These are phyloP conservation scores for Penicillium egyptiacum DNA, from an alignment of 495 filamentous ascomycete genomes.

Conservation along the genomic window DNA sequence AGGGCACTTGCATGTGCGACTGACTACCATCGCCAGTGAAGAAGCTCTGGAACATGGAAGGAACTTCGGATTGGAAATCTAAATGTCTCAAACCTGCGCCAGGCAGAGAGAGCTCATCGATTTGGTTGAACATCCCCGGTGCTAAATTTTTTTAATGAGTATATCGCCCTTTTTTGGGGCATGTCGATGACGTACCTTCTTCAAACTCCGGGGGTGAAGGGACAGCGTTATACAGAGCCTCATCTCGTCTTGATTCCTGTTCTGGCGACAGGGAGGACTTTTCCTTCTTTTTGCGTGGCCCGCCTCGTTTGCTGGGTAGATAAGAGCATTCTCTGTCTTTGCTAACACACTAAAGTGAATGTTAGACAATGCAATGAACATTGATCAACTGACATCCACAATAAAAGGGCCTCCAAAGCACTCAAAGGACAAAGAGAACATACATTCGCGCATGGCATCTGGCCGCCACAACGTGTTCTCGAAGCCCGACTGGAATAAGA, in stretches of 20 bases:
- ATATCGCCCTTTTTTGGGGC: not conserved
- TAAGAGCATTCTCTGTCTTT: slow-evolving; percentile 56
- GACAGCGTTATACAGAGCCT: slow-evolving; percentile 21
- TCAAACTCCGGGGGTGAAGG: slow-evolving; percentile 32
- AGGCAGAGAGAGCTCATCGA: slow-evolving; percentile 45
- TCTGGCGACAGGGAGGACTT: slow-evolving; percentile 31
- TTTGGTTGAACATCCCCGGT: slow-evolving; percentile 43
- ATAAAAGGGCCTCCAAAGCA: slow-evolving; percentile 2
- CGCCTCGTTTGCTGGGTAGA: slow-evolving; percentile 57
- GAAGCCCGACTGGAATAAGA: slow-evolving; percentile 50
- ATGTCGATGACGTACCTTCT: slow-evolving; percentile 32
- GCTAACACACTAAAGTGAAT: slow-evolving; percentile 46
- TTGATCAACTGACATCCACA: not conserved
- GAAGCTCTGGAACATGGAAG: slow-evolving; percentile 40
- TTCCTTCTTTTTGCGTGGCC: slow-evolving; percentile 51
- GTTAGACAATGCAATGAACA: slow-evolving; percentile 2
- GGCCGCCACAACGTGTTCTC: slow-evolving; percentile 58
- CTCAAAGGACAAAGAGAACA: slow-evolving; percentile 20
- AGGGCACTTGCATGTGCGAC: slow-evolving; percentile 34
- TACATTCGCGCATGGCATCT: slow-evolving; percentile 58
- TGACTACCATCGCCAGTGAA: slow-evolving; percentile 29
- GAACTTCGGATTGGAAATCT: slow-evolving; percentile 40
- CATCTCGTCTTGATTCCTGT: slow-evolving; percentile 24
- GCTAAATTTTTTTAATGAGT: slow-evolving; percentile 27
- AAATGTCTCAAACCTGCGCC: slow-evolving; percentile 45